Evolutionary conservation across 345 rosid species (phyloP), one percentile per base, ranked within the genome.

Genomic region (Linum trigynum): DNA sequence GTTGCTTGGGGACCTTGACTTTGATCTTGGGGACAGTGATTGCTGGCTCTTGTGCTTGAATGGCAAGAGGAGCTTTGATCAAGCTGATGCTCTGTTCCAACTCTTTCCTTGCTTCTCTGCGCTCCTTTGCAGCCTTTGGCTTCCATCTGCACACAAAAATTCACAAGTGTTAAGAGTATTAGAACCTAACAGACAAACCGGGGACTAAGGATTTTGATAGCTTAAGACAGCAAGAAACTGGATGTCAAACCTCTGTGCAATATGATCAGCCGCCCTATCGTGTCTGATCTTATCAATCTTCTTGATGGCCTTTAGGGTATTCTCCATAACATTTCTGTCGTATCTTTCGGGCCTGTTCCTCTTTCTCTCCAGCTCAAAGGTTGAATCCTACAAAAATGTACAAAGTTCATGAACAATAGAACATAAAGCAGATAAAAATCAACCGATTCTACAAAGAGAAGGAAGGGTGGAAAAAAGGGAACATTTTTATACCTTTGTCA

Each of bases 341-440:
- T 89, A 91, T 77, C 99, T 87, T 80, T 89, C 97, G 3, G 97
- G 96, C 80, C 94, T 83, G 76, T 95, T 95, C 55, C 97, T 82
- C 81, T 87, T 90, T 80, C 92, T 89, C 81, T 95, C 96, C 75
- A 95, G 86, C 77, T 91, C 99, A 65, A 91, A 91, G 17, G 99
- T 91, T 10, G 81, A 72, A 79, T 95, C 99, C 97, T 83, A 23
- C 32, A 14, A 65, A 65, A 16, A 56, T 14, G 36, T 3, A 45
- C 32, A 53, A 55, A 59, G 5, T 58, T 35, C 63, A 35, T 62
- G 42, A 14, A n/a, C n/a, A n/a, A n/a, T n/a, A n/a, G n/a, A 23
- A 23, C 32, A 23, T 23, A 23, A 23, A 0, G 32, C 32, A 23
- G 32, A 23, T 23, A 23, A 23, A 23, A 0, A 1, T 23, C 32